A percentile compares a stretch with the other conserved stretches of the same genome.
Conservation (phyloP, 1,284 basidiomycete species). For the Fomitopsis betulina region DNA sequence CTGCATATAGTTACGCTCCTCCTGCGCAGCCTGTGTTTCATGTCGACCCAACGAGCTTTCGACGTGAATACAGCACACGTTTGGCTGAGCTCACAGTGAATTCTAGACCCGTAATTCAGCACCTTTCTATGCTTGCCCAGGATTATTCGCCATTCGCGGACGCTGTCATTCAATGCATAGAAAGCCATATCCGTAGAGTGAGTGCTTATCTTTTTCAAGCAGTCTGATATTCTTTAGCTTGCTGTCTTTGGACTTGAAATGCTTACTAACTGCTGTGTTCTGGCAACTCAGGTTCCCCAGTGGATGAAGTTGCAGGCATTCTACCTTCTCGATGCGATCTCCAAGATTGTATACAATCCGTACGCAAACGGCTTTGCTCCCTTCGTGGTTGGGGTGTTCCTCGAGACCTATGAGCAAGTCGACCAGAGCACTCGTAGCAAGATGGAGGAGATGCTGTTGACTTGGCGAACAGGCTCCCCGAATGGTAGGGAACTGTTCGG, state of each 20-base stretch:
- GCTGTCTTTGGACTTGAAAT: slow-evolving; percentile 35
- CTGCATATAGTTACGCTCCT: slow-evolving; percentile 33
- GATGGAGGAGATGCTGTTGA: slow-evolving; percentile 94
- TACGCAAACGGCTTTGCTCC: slow-evolving; percentile 81
- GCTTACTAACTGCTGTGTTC: slow-evolving; percentile 58
- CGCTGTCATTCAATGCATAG: slow-evolving; percentile 84
- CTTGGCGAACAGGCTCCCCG: slow-evolving; percentile 85
- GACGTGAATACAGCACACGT: too few relatives aligned
- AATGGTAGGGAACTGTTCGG: slow-evolving; percentile 83
- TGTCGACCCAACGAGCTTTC: too few relatives aligned
- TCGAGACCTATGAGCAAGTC: slow-evolving; percentile 81
- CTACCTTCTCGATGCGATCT: slow-evolving; percentile 95
- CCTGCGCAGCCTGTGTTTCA: neutral
- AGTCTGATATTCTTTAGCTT: too few relatives aligned
- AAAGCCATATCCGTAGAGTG: slow-evolving; percentile 85
- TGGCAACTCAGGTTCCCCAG: slow-evolving; percentile 68
- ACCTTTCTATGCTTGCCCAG: slow-evolving; percentile 48
- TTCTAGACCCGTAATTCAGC: too few relatives aligned
- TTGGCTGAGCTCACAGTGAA: too few relatives aligned
- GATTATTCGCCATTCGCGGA: slow-evolving; percentile 78
- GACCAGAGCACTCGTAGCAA: slow-evolving; percentile 82
- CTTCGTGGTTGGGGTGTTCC: slow-evolving; percentile 74
- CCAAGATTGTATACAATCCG: slow-evolving; percentile 89
- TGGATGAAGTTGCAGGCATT: slow-evolving; percentile 91
- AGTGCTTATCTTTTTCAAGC: too few relatives aligned